Percentiles rank a stretch among this genome's conserved stretches.
Evolutionary conservation across 768 basidiomycete genomes (phyloP).

Genomic region (Amanita pseudoporphyria): DNA sequence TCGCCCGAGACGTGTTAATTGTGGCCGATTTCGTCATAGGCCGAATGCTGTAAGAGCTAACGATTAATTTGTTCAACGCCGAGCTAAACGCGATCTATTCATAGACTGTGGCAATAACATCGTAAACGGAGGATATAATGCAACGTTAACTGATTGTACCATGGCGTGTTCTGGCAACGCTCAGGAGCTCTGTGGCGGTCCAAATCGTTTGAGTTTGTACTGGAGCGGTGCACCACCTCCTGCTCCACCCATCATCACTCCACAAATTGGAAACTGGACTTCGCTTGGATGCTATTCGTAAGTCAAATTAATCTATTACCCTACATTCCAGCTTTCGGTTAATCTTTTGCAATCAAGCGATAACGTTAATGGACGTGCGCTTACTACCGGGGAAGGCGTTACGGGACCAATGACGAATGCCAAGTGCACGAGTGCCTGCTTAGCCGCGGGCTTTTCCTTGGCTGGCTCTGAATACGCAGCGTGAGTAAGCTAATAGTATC

Average conservation of each 20-base stretch:
- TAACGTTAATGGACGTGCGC: conserved; percentile 31
- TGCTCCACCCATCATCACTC: conserved; percentile 39
- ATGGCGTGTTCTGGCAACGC: conserved; percentile 52
- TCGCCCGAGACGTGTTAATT: background rate
- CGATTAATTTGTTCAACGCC: background rate
- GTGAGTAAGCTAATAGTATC: conserved; percentile 18
- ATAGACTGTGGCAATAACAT: conserved; percentile 58
- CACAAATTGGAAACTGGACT: conserved; percentile 36
- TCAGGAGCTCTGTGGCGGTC: conserved; percentile 51
- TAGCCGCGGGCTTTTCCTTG: conserved; percentile 33
- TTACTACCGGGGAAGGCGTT: conserved; percentile 25
- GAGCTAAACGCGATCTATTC: conserved; percentile 4
- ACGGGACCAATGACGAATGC: conserved; percentile 42
- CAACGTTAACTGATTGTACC: conserved; percentile 45
- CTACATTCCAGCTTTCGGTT: too few species aligned
- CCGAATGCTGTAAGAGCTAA: conserved; percentile 42
- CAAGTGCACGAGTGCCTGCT: conserved; percentile 53
- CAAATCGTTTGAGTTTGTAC: conserved; percentile 50
- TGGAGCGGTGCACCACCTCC: conserved; percentile 53
- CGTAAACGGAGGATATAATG: conserved; percentile 32
- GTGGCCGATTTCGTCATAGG: conserved; percentile 6
- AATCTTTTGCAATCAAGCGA: too few species aligned
- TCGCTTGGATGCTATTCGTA: conserved; percentile 73
- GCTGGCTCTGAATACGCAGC: conserved; percentile 32
- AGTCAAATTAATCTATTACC: conserved; percentile 22